These are phyloP conservation scores for Stemphylium vesicarium DNA, from an alignment of 2,329 filamentous ascomycete species.

Conservation along the genomic window DNA sequence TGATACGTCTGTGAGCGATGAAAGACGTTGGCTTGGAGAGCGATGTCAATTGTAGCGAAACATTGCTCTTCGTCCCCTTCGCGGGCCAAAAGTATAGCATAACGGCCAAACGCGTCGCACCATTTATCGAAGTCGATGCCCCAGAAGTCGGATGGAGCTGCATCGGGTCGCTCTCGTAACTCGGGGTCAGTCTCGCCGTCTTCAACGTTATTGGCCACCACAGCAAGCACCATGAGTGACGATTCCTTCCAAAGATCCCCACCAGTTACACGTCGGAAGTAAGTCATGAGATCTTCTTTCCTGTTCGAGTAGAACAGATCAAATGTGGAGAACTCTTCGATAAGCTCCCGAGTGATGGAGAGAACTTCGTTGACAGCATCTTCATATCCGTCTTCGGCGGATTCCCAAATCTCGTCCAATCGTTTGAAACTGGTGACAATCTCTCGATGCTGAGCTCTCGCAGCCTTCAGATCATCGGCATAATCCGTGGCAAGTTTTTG, in stretches of 20 bases:
- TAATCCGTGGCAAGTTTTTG: slow-evolving; percentile 31
- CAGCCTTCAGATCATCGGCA: slow-evolving; percentile 52
- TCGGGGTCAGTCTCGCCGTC: slow-evolving; percentile 39
- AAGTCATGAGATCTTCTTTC: slow-evolving; percentile 50
- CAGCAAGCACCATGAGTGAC: slow-evolving; percentile 43
- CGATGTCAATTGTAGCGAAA: slow-evolving; percentile 80
- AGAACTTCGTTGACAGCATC: slow-evolving; percentile 63
- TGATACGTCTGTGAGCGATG: slow-evolving; percentile 70
- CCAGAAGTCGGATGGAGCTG: slow-evolving; percentile 66
- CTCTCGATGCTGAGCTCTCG: slow-evolving; percentile 44
- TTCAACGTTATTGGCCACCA: slow-evolving; percentile 43
- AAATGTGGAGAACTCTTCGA: slow-evolving; percentile 66
- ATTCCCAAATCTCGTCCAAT: slow-evolving; percentile 50
- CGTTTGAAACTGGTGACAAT: slow-evolving; percentile 53
- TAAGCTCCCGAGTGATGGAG: slow-evolving; percentile 63
- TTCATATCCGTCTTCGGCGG: slow-evolving; percentile 57
- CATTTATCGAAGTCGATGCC: slow-evolving; percentile 83
- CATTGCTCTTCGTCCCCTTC: slow-evolving; percentile 71
- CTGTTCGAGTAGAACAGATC: slow-evolving; percentile 63
- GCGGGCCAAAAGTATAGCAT: slow-evolving; percentile 77
- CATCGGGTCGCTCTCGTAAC: slow-evolving; percentile 35
- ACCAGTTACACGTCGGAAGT: slow-evolving; percentile 42
- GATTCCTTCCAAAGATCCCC: slow-evolving; percentile 46
- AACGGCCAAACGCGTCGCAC: slow-evolving; percentile 90
- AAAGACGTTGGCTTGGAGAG: slow-evolving; percentile 82